Evolutionary conservation across 257 asterid species (phyloP), one percentile per base, ranked within the genome.

Genomic region (Fraxinus quadrangulata): DNA sequence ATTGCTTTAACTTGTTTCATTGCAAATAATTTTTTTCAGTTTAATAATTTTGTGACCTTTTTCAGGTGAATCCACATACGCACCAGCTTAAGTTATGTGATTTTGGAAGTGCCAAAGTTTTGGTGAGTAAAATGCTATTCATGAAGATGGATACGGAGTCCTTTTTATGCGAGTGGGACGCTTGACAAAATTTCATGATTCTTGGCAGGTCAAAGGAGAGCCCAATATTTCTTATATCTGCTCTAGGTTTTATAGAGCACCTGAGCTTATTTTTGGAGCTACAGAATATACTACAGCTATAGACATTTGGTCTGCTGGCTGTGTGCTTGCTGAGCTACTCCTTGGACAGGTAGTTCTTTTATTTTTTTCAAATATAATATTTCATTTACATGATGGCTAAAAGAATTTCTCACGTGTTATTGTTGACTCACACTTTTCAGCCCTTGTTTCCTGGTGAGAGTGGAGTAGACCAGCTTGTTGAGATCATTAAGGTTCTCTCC

Each of bases 361-460:
- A 23, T 23, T 23, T 26, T 63, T 63, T 24, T 23, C 21, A 3
- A 10, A 63, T 24, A 63, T 63, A 49, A 45, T 17, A 33, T 70
- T 72, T 81, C 42, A 54, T 59, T 80, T 16, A 39, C 45, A 14
- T 63, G 14, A 49, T 67, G 34, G 75, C 39, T 5, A 70, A 21
- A 33, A 73, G 9, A 56, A 69, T 67, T 17, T 63, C 69, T 63
- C 19, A 63, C 36, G 17, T 11, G 33, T 63, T 26, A 63, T 31
- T 54, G 65, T 54, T 54, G 65, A 3, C 67, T 59, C 21, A 10
- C 78, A 68, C 76, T 67, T 82, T 78, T 75, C 89, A 92, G 99
- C 99, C 99, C 73, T 80, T 94, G 85, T 92, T 94, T 89, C 98
- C 99, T 66, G 99, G 99, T 75, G 99, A 94, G 87, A 92, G 99